A percentile compares a stretch with the other conserved stretches of the same genome.
Evolutionary conservation across 306 rosid species (phyloP).

Genomic region (Heteromeles arbutifolia): DNA sequence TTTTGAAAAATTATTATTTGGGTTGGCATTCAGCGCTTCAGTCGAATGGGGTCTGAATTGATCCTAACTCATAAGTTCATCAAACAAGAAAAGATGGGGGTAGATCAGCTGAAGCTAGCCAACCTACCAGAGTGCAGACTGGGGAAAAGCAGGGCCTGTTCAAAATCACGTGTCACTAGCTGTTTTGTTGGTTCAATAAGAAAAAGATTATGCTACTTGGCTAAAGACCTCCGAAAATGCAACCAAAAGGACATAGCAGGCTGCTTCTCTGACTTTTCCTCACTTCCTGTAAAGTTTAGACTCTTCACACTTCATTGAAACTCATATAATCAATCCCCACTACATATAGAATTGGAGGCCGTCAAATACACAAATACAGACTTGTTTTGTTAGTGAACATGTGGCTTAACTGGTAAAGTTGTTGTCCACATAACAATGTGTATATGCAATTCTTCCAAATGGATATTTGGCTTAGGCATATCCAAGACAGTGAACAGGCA

Average conservation of each 20-base stretch:
- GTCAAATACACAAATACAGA: not conserved
- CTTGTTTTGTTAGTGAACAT: not conserved
- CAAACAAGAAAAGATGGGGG: not conserved
- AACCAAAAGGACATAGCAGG: not conserved
- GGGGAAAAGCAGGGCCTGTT: not conserved
- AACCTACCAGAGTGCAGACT: not conserved
- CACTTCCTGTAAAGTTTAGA: not conserved
- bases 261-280: not conserved
- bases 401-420: not conserved
- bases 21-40: not conserved
- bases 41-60: not conserved
- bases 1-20: not conserved
- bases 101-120: not conserved
- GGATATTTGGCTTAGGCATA: not conserved
- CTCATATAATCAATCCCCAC: not conserved
- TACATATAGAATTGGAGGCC: not conserved
- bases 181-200: not conserved
- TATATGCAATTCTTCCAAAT: not conserved
- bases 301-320: not conserved
- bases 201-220: not conserved
- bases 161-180: not conserved
- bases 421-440: not conserved
- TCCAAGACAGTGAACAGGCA: not conserved
- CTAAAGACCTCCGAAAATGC: not conserved
- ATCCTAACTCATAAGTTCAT: not conserved